Base-by-base conservation (phyloP, 192 early-diverging fungal species). In the Martensiomyces pterosporus region DNA sequence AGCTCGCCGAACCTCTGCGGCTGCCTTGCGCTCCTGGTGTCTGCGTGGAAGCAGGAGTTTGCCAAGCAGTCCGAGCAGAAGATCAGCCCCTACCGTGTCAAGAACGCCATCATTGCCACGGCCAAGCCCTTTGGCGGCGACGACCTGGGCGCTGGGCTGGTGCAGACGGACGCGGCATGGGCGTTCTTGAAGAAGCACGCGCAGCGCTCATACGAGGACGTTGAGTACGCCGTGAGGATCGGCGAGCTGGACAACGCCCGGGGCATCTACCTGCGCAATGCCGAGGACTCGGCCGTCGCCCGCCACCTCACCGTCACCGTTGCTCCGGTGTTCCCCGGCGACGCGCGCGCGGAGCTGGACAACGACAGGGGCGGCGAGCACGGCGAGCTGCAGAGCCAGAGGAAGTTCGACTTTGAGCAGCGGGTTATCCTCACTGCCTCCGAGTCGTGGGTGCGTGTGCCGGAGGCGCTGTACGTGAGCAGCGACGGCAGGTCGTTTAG, bases 161-260 rank as follows among this genome's bases (percentile, higher is more conserved):
- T 97, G 46, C 94, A 97, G 71, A 89, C 93, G 8, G 84, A 91
- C 29, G 80, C 82, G 15, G 84, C 93, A 0, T 97, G 87, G 85
- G 79, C 83, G 40, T 90, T 90, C 60, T 65, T 97, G 8, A 55
- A 81, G 33, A 77, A 57, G 21, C 74, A 80, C 58, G 68, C 71
- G 39, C 64, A 76, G 36, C 70, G 75, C 17, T 45, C 52, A 4
- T 76, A 80, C 55, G 73, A 83, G 57, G 89, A 92, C 42, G 72
- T 94, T n/a, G 38, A 75, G 18, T 97, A 87, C 59, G 42, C 69
- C 22, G 75, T 81, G 9, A 41, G 22, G 9, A 24, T 67, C 6
- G 15, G 16, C 24, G 57, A 63, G 13, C 10, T 38, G 8, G 42
- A 17, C 35, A 43, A 24, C 34, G 33, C 25, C 24, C 68, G 52